phyloP scores from a whole-genome alignment of 495 filamentous ascomycete genomes.

The Glonium stellatum region DNA sequence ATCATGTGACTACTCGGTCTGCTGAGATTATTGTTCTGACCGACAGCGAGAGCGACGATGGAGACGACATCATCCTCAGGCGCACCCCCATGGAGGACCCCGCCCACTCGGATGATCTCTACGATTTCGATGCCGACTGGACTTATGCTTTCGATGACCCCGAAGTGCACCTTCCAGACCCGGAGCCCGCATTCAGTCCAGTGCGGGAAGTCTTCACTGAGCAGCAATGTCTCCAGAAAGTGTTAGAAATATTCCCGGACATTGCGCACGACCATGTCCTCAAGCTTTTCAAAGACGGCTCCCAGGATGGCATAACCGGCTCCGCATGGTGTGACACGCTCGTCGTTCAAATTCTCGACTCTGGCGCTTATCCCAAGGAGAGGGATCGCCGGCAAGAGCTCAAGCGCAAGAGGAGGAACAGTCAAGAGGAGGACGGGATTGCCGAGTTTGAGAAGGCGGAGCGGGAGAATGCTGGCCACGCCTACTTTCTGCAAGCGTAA shows the following conservation, averaged over 20 bases:
- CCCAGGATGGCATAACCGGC: constrained; percentile 7
- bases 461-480: neutral
- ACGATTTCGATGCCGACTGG: neutral
- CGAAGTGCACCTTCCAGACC: neutral
- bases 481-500: constrained; percentile 3
- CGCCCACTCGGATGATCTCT: neutral
- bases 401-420: constrained; percentile 31
- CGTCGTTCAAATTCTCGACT: constrained; percentile 25
- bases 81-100: neutral
- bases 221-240: constrained; percentile 28
- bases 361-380: constrained; percentile 32
- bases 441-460: constrained; percentile 4
- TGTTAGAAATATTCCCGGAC: constrained; percentile 36
- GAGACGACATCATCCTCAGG: neutral
- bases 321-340: constrained; percentile 16
- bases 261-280: constrained; percentile 33
- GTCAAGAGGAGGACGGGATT: constrained; percentile 18
- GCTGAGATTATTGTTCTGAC: neutral
- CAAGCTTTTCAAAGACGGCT: constrained; percentile 21
- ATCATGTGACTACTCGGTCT: neutral
- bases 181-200: neutral
- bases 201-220: constrained; percentile 10
- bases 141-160: neutral
- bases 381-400: constrained; percentile 20
- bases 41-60: neutral